Conservation (phyloP, 1,139 yeast genomes). For the Diutina sp. region DNA sequence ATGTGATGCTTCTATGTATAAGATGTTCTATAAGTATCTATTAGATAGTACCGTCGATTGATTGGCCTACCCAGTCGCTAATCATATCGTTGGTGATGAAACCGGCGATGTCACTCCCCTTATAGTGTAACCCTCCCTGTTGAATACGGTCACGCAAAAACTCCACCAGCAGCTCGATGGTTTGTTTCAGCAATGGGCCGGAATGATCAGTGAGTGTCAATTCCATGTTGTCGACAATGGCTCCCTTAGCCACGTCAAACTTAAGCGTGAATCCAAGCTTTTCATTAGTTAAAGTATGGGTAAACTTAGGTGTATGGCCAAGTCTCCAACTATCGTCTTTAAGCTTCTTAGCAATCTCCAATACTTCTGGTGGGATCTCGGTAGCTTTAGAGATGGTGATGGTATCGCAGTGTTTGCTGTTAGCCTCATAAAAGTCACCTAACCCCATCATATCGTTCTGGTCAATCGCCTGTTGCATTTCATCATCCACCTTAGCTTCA, state of each 20-base stretch:
- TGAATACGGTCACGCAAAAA: slow-evolving; percentile 16
- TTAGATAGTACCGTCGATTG: slow-evolving; percentile 30
- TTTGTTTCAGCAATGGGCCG: slow-evolving; percentile 5
- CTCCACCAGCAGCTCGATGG: slow-evolving; percentile 10
- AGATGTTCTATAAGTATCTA: neutral
- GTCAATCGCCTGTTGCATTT: slow-evolving; percentile 10
- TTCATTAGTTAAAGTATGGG: slow-evolving; percentile 24
- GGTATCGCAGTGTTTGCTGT: slow-evolving; percentile 5
- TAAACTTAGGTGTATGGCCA: slow-evolving; percentile 60
- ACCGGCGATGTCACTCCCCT: slow-evolving; percentile 34
- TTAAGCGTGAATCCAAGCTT: slow-evolving; percentile 15
- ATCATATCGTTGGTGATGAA: slow-evolving; percentile 28
- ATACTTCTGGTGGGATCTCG: slow-evolving; percentile 34
- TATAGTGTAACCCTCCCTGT: slow-evolving; percentile 15
- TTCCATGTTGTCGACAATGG: neutral
- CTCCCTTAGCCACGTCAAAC: slow-evolving; percentile 20
- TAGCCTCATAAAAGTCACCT: slow-evolving; percentile 16
- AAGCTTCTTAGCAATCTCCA: slow-evolving; percentile 28
- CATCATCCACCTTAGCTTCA: slow-evolving; percentile 5
- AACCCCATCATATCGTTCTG: slow-evolving; percentile 24
- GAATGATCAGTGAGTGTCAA: neutral
- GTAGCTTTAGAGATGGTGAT: slow-evolving; percentile 15
- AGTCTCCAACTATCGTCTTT: slow-evolving; percentile 58
- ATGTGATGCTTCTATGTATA: no score
- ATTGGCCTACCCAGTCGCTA: slow-evolving; percentile 34